Base-by-base conservation (phyloP, 2,329 filamentous ascomycete genomes). In the Cadophora sp. region DNA sequence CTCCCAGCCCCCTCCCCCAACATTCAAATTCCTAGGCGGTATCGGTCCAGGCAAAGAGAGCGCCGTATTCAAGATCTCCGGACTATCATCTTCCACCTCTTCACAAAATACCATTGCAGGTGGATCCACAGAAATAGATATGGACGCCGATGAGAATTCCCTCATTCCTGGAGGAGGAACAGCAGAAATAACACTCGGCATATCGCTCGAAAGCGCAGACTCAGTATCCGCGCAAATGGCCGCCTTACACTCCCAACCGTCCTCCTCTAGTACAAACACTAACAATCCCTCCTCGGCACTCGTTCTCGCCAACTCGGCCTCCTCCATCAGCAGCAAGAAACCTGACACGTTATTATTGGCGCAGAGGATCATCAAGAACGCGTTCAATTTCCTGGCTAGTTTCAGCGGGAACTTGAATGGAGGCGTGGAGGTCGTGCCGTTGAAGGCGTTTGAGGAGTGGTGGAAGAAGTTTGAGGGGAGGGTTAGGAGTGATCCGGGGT, bases 401-500 rank as follows among this genome's bases (percentile, higher is more conserved):
- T 98, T 97, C 83, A 92, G 91, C 68, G 88, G 89, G 46, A 85
- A 86, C 66, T 83, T 84, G 61, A 85, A 86, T 27, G 85, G 83
- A 1, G 91, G 91, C 0, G 87, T 91, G 56, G 95, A 98, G 79
- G 91, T 97, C 14, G 92, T 99, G 27, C 94, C 96, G n/a, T 81
- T 99, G 72, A 96, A 92, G 81, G 93, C 92, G 5, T 99, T 99
- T 79, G 91, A 97, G 81, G 93, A 97, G 68, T 99, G 97, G 96
- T 99, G 97, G 96, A 87, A 85, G 69, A 98, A 97, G 81, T 99
- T 99, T 81, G 95, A 99, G 83, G 87, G 88, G 69, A 91, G 90
- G 77, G 87, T 99, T 48, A 91, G 94, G 75, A 86, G 88, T 72
- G 96, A 99, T 81, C 95, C 96, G 0, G 87, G 88, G 7, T 99